Conservation (phyloP, 257 asterid genomes). For the Echium plantagineum region DNA sequence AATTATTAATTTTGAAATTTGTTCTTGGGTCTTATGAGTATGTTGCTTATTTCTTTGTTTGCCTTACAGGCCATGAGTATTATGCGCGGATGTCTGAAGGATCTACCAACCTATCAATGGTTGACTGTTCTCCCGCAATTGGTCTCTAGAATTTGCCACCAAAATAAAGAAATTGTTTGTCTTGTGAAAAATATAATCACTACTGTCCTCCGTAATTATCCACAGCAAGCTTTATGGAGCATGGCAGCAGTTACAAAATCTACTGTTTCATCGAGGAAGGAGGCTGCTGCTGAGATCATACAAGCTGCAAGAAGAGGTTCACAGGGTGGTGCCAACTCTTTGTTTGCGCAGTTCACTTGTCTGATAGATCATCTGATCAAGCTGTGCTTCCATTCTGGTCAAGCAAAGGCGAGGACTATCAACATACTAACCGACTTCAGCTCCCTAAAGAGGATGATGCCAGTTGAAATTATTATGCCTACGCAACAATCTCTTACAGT, state of each 20-base stretch:
- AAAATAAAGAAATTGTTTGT: constrained; percentile 73
- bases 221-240: constrained; percentile 98
- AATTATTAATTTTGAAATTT: background rate
- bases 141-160: constrained; percentile 98
- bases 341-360: constrained; percentile 75
- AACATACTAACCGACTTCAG: constrained; percentile 85
- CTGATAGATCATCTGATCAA: constrained; percentile 84
- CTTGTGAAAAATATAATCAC: constrained; percentile 79
- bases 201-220: constrained; percentile 71
- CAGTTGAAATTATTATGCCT: constrained; percentile 90
- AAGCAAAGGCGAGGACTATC: constrained; percentile 63
- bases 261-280: constrained; percentile 76
- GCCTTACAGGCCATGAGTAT: constrained; percentile 56
- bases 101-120: constrained; percentile 96
- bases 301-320: constrained; percentile 82
- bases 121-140: constrained; percentile 87
- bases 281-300: constrained; percentile 94
- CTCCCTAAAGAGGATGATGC: constrained; percentile 94
- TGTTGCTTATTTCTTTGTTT: background rate
- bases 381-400: constrained; percentile 91
- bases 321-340: constrained; percentile 52
- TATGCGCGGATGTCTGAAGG: constrained; percentile 88
- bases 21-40: background rate
- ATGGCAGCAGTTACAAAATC: constrained; percentile 99
- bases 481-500: constrained; percentile 81